Base-by-base conservation (phyloP, 225 moss, liverwort and hornwort genomes). In the Takakia lepidozioides region DNA sequence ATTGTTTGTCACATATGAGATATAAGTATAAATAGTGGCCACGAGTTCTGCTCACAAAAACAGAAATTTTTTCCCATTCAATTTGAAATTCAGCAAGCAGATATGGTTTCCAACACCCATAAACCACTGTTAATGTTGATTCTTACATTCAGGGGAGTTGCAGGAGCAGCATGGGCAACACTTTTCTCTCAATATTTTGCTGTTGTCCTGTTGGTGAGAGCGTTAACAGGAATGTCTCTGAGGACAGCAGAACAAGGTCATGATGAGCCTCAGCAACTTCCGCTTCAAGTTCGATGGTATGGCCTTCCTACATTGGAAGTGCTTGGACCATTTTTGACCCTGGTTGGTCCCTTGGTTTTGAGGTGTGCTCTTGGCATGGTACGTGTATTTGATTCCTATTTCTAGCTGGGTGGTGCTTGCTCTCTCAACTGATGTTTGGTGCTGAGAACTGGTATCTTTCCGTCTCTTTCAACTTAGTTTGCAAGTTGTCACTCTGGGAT, bases 81-180 rank as follows among this genome's bases (percentile, higher is more conserved):
- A n/a, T n/a, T n/a, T n/a, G n/a, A n/a, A n/a, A n/a, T n/a, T n/a
- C n/a, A n/a, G n/a, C n/a, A n/a, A n/a, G n/a, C n/a, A n/a, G n/a
- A n/a, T n/a, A n/a, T n/a, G n/a, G n/a, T n/a, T n/a, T n/a, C n/a
- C n/a, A n/a, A n/a, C n/a, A n/a, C n/a, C n/a, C n/a, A n/a, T n/a
- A n/a, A n/a, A n/a, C n/a, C n/a, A n/a, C n/a, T n/a, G n/a, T n/a
- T n/a, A n/a, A n/a, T n/a, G n/a, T n/a, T n/a, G n/a, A n/a, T n/a
- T n/a, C n/a, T n/a, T 49, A 38, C 56, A 37, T 41, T 62, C 80
- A 89, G 89, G 80, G 89, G 89, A 43, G 82, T 89, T 62, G 84
- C 80, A 65, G 89, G 89, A 70, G 89, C 85, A 65, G 89, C 89
- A 5, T 83, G 79, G 85, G 85, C 85, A 50, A 89, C 89, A 18